Conservation (phyloP, 2,329 filamentous ascomycete species). For the Venturia oleaginea region DNA sequence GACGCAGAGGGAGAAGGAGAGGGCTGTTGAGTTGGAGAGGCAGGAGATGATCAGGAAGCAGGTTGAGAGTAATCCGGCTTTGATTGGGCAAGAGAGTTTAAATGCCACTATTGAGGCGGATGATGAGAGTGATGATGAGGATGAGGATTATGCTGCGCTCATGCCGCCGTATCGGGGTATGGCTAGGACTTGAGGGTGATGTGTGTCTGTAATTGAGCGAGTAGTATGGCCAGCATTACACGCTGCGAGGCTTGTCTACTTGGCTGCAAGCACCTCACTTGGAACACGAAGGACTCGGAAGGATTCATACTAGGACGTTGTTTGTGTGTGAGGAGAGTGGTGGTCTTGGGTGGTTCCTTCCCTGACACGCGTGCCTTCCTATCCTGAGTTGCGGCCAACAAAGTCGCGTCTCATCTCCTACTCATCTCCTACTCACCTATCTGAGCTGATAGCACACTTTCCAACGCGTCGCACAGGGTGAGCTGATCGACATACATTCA, state of each 20-base stretch:
- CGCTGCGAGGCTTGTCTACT: too few relatives aligned
- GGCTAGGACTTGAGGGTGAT: constrained; percentile 10
- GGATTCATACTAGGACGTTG: neutral
- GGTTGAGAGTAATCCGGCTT: neutral
- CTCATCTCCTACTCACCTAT: neutral
- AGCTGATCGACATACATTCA: neutral
- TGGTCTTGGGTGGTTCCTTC: neutral
- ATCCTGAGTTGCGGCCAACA: too few relatives aligned
- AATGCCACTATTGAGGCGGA: constrained; percentile 12
- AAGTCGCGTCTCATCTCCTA: neutral
- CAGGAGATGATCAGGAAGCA: neutral
- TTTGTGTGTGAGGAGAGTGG: neutral
- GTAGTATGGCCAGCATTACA: too few relatives aligned
- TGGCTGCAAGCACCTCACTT: too few relatives aligned
- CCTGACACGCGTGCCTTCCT: too few relatives aligned
- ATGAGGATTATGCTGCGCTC: constrained; percentile 5
- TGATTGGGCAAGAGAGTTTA: neutral
- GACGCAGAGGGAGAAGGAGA: constrained; percentile 4
- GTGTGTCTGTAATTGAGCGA: neutral
- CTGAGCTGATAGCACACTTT: neutral
- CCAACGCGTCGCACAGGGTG: neutral
- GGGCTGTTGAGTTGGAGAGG: constrained; percentile 1
- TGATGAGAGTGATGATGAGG: constrained; percentile 11
- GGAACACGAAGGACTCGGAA: too few relatives aligned
- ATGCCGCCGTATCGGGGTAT: constrained; percentile 8